A percentile compares a stretch with the other conserved stretches of the same genome.
These are phyloP conservation scores for Solanum hybrid DNA, from an alignment of 305 asterid genomes.

Conservation along the genomic window DNA sequence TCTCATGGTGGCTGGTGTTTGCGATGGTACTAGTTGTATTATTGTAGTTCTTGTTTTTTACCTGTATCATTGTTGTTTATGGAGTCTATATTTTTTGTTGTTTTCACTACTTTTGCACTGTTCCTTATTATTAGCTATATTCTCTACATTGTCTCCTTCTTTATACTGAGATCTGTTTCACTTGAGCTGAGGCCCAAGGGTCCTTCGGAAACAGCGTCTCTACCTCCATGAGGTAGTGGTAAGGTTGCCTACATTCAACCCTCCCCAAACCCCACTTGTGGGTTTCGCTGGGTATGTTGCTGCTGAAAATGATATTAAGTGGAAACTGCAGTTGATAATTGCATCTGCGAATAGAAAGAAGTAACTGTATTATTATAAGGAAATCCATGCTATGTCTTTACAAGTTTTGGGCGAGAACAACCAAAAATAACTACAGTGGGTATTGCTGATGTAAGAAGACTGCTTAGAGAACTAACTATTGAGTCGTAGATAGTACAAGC, in stretches of 20 bases:
- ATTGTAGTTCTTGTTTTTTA: background rate
- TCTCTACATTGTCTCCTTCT: background rate
- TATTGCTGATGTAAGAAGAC: background rate
- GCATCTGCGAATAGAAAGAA: background rate
- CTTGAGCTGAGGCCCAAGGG: background rate
- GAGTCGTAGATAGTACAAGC: background rate
- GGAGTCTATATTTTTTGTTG: background rate
- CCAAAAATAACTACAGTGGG: background rate
- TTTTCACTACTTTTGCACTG: background rate
- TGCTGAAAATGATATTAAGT: background rate
- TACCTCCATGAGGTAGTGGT: background rate
- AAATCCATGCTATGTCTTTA: background rate
- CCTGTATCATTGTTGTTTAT: background rate
- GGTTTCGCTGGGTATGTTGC: background rate
- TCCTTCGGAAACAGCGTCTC: background rate
- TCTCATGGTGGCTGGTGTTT: background rate
- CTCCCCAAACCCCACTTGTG: background rate
- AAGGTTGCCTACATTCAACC: background rate
- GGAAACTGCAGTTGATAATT: background rate
- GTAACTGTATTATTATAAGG: background rate
- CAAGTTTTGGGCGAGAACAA: background rate
- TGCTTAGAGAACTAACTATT: background rate
- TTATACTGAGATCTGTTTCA: background rate
- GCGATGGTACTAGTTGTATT: background rate
- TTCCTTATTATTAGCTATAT: background rate